Base-by-base conservation (phyloP, 495 filamentous ascomycete species). In the Platismatia glauca region DNA sequence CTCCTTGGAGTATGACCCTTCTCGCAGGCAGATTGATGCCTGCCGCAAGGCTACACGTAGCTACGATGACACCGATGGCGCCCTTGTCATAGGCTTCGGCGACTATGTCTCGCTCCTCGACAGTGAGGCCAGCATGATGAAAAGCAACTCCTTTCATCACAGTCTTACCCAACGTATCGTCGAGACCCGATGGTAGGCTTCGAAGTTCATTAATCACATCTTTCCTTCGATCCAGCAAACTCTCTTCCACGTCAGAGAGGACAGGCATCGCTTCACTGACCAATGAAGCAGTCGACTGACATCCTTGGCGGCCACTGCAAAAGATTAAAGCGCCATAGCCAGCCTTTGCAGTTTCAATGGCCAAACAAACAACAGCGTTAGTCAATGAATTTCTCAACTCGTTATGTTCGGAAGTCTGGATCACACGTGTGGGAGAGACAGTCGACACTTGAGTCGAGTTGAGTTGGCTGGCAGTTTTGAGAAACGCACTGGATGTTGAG, bases 41-140 rank as follows among this genome's bases (percentile, higher is more conserved):
- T 44, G 89, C 89, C n/a, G 89, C 89, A 61, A 94, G 83, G 64
- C 87, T 90, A 63, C 88, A 90, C 18, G 89, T 94, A 24, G 89
- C 90, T 20, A 89, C 86, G 41, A 91, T 84, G 1, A 90, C 83
- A 66, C 84, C 89, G 35, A 94, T 65, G 5, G 80, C 73, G 1
- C 89, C 88, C 37, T 76, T 73, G 68, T 92, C 87, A 66, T 91
- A 94, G 15, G 88, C 86, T 41, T 79, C 79, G 6, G 86, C 85
- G 56, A 92, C 80, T 24, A 90, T 72, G 57, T 92, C 89, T 37
- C 89, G 81, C 71, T 94, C 89, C 73, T 94, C 89, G 0, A 79
- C 85, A 6, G 89, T 91, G 71, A 94, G 77, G 12, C 89, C 89
- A 38, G 87, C 87, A 75, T 90, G 88, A 71, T 94, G 89, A 70